Percentiles rank a stretch among this genome's conserved stretches.
phyloP scores from a whole-genome alignment of 352 stramenopile genomes.

The Pythium catenulatum region DNA sequence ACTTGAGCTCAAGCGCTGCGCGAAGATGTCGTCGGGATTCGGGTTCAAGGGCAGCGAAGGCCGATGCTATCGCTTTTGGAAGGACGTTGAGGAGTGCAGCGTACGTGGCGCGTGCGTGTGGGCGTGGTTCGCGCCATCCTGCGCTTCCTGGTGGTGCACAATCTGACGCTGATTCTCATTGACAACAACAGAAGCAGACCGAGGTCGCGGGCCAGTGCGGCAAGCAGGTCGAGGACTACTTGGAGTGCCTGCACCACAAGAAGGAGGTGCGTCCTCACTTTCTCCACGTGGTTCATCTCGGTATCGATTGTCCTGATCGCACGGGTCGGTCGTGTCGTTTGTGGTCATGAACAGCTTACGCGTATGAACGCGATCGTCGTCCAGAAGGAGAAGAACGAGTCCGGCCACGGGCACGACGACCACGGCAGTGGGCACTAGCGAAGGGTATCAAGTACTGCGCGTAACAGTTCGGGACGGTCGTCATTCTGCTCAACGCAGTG shows the following conservation, averaged over 20 bases:
- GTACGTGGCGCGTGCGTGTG: constrained; percentile 78
- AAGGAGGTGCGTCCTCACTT: constrained; percentile 94
- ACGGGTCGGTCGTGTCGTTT: too few relatives aligned
- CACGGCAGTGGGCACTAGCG: constrained; percentile 64
- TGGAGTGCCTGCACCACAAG: constrained; percentile 97
- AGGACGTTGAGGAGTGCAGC: constrained; percentile 96
- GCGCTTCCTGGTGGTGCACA: constrained; percentile 40
- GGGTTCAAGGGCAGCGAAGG: constrained; percentile 95
- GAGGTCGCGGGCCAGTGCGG: constrained; percentile 87
- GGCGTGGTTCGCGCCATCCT: constrained; percentile 57
- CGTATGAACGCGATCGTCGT: constrained; percentile 91
- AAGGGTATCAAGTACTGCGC: too few relatives aligned
- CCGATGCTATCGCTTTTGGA: constrained; percentile 97
- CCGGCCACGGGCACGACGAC: constrained; percentile 65
- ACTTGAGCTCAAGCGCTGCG: not conserved
- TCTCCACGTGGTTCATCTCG: too few relatives aligned
- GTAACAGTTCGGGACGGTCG: not conserved
- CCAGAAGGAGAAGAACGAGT: constrained; percentile 88
- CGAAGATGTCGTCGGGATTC: constrained; percentile 95
- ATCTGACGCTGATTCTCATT: not conserved
- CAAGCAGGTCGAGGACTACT: constrained; percentile 96
- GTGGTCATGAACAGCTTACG: constrained; percentile 71
- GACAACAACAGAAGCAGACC: constrained; percentile 82
- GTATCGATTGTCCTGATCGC: too few relatives aligned
- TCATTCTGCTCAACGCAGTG: not conserved